These are phyloP conservation scores for Claviceps digitariae DNA, from an alignment of 2,329 filamentous ascomycete species.

Conservation along the genomic window DNA sequence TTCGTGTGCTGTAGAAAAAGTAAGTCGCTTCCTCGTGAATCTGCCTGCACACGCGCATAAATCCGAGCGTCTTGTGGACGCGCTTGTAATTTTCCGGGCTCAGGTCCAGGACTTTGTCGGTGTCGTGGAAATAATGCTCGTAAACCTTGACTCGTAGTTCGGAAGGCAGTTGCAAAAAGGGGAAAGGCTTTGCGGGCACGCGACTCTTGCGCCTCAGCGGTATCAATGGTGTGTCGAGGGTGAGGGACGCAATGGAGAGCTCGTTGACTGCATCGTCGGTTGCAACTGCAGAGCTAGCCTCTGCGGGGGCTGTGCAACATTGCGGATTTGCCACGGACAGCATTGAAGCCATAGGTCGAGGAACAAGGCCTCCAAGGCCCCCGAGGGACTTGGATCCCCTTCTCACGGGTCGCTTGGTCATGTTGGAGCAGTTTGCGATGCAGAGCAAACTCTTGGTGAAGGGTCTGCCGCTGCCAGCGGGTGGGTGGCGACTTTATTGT, in stretches of 20 bases:
- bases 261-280: slow-evolving; percentile 26
- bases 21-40: slow-evolving; percentile 51
- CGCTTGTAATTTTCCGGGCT: slow-evolving; percentile 51
- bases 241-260: slow-evolving; percentile 29
- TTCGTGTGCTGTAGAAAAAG: slow-evolving; percentile 49
- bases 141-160: slow-evolving; percentile 62
- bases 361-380: slow-evolving; percentile 18
- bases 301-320: slow-evolving; percentile 18
- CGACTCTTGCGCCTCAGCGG: slow-evolving; percentile 19
- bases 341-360: slow-evolving; percentile 13
- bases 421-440: slow-evolving; percentile 7
- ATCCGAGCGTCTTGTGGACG: slow-evolving; percentile 43
- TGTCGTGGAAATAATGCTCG: slow-evolving; percentile 42
- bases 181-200: slow-evolving; percentile 35
- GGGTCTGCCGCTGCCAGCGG: neutral
- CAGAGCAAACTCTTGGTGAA: neutral
- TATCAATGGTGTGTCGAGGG: slow-evolving; percentile 24
- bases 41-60: slow-evolving; percentile 47
- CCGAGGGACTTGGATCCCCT: neutral
- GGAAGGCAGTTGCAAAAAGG: slow-evolving; percentile 52
- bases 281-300: slow-evolving; percentile 22
- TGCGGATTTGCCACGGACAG: slow-evolving; percentile 22
- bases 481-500: slow-evolving; percentile 1
- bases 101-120: slow-evolving; percentile 47
- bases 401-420: slow-evolving; percentile 14